A percentile compares a stretch with the other conserved stretches of the same genome.
Evolutionary conservation across 2,329 filamentous ascomycete species (phyloP).

Genomic region (Colletotrichum sp.): DNA sequence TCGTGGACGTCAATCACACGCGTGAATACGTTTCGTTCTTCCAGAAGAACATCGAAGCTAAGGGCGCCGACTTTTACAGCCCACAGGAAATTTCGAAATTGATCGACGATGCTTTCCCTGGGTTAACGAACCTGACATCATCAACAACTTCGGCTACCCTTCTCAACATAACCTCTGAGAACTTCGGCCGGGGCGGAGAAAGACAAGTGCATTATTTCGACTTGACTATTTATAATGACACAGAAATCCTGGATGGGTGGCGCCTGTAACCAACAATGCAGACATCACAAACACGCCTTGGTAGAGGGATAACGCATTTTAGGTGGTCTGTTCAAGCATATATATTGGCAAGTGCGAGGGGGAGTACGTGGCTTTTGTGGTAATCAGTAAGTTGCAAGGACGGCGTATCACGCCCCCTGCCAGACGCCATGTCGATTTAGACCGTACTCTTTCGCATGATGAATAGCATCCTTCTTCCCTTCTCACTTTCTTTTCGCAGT

Average conservation of each 20-base stretch:
- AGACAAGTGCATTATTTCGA: neutral
- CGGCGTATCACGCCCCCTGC: neutral
- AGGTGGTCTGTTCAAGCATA: neutral
- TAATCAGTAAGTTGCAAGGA: neutral
- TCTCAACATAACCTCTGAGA: slow-evolving; percentile 6
- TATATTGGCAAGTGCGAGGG: neutral
- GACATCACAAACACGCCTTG: neutral
- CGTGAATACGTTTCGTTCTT: slow-evolving; percentile 5
- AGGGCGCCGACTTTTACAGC: neutral
- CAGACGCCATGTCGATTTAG: neutral
- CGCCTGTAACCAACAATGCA: neutral
- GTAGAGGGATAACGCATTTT: neutral
- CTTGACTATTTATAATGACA: neutral
- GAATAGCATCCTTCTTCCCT: neutral
- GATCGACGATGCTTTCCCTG: neutral
- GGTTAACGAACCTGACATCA: neutral
- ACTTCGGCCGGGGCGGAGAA: slow-evolving; percentile 3
- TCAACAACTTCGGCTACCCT: neutral
- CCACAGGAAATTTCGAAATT: neutral
- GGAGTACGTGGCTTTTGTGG: neutral
- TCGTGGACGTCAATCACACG: neutral
- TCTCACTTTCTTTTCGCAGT: too few species aligned
- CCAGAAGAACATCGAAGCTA: slow-evolving; percentile 9
- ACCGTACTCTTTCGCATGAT: neutral
- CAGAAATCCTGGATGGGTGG: neutral